These are phyloP conservation scores for Raddia guianensis DNA, from an alignment of 176 grass and related monocot species.

Conservation along the genomic window DNA sequence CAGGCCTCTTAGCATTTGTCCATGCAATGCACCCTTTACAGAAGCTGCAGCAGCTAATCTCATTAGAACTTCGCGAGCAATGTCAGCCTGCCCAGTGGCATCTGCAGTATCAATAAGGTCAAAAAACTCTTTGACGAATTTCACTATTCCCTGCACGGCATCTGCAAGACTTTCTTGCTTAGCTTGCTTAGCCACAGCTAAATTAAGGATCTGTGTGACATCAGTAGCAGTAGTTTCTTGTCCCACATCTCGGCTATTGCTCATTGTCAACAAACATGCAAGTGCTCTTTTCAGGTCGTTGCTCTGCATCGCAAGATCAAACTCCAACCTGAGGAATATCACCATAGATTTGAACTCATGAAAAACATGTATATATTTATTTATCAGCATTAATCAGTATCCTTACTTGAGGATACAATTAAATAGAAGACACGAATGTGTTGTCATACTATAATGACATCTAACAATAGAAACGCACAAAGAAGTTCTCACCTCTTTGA, in stretches of 20 bases:
- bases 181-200: conserved; percentile 86
- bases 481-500: conserved; percentile 70
- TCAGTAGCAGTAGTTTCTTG: conserved; percentile 73
- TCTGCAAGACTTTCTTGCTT: conserved; percentile 98
- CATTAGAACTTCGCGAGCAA: conserved; percentile 92
- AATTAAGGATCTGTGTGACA: conserved; percentile 94
- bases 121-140: conserved; percentile 98
- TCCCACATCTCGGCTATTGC: conserved; percentile 91
- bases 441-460: neutral
- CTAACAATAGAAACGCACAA: conserved; percentile 24
- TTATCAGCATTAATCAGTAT: conserved; percentile 20
- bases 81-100: conserved; percentile 94
- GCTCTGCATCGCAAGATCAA: conserved; percentile 98
- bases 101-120: conserved; percentile 97
- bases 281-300: conserved; percentile 96
- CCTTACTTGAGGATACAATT: conserved; percentile 23
- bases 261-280: conserved; percentile 98
- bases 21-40: conserved; percentile 94
- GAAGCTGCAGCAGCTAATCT: conserved; percentile 96
- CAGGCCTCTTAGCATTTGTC: conserved; percentile 81
- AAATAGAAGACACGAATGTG: conserved; percentile 13
- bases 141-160: conserved; percentile 94
- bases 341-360: conserved; percentile 24
- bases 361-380: conserved; percentile 10
- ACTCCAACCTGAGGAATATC: conserved; percentile 79